Evolutionary conservation across 164 flowering plant species (phyloP).

Genomic region (Vitis riparia): DNA sequence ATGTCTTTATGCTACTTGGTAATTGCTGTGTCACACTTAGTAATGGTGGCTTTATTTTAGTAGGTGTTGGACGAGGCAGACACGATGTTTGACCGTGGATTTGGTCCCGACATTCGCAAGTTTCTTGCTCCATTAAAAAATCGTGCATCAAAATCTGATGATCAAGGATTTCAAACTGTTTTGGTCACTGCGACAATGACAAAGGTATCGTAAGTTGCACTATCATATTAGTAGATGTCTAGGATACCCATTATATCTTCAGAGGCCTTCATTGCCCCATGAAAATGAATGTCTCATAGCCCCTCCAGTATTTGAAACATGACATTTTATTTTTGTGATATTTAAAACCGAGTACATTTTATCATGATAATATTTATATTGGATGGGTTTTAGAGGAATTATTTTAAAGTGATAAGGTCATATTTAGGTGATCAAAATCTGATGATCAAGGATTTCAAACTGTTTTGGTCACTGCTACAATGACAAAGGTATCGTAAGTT

Average conservation of each 20-base stretch:
- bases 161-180: conserved; percentile 80
- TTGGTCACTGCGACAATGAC: conserved; percentile 95
- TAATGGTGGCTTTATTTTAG: conserved; percentile 14
- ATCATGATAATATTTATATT: too few species aligned
- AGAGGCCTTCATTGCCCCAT: too few species aligned
- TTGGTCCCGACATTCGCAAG: conserved; percentile 95
- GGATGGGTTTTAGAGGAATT: too few species aligned
- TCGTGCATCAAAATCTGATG: conserved; percentile 70
- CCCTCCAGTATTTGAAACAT: too few species aligned
- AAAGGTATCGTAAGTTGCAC: conserved; percentile 45
- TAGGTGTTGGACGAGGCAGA: conserved; percentile 99
- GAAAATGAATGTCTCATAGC: too few species aligned
- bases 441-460: conserved; percentile 83
- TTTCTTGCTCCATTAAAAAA: conserved; percentile 80
- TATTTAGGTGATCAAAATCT: conserved; percentile 30
- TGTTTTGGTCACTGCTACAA: conserved; percentile 86
- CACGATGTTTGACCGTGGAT: conserved; percentile 99
- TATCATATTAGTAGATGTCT: not conserved
- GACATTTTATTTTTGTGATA: too few species aligned
- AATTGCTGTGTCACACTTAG: not conserved
- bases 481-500: conserved; percentile 65
- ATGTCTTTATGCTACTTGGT: not conserved
- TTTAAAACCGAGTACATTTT: too few species aligned
- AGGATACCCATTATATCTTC: too few species aligned
- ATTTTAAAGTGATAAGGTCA: too few species aligned